phyloP scores from a whole-genome alignment of 2,329 filamentous ascomycete species.

The Cordyceps cateniannulata region DNA sequence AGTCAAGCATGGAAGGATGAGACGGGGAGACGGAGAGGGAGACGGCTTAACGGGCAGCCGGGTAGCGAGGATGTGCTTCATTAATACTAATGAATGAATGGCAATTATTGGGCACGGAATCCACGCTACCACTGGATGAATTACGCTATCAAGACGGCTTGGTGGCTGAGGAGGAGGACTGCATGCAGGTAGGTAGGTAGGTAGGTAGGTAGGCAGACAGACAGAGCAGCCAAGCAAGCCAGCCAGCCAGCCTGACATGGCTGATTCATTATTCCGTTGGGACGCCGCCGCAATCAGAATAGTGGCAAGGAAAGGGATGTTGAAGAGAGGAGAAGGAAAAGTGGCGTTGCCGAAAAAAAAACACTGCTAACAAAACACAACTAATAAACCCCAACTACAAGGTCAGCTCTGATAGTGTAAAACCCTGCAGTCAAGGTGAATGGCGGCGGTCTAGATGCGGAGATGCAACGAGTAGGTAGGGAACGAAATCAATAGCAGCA shows the following conservation, averaged over 20 bases:
- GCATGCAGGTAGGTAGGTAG: too few species aligned
- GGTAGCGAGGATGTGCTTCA: too few species aligned
- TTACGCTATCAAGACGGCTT: background rate
- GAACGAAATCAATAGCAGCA: background rate
- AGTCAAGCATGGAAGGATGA: constrained; percentile 2
- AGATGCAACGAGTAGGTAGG: background rate
- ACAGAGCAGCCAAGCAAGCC: too few species aligned
- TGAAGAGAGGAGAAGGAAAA: background rate
- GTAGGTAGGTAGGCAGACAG: too few species aligned
- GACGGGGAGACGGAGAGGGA: background rate
- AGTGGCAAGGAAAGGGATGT: background rate
- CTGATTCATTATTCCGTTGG: background rate
- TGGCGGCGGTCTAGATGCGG: constrained; percentile 1
- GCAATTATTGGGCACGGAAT: too few species aligned
- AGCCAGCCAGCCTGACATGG: background rate
- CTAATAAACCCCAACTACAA: too few species aligned
- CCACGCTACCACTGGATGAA: background rate
- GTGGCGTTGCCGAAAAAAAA: background rate
- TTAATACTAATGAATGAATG: too few species aligned
- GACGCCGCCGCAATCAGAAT: background rate
- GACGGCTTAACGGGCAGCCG: too few species aligned
- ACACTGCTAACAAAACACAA: too few species aligned
- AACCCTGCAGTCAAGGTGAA: too few species aligned
- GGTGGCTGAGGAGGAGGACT: background rate
- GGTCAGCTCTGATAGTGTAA: too few species aligned